phyloP scores from a whole-genome alignment of 768 basidiomycete species.

The Lactifluus rugatus region DNA sequence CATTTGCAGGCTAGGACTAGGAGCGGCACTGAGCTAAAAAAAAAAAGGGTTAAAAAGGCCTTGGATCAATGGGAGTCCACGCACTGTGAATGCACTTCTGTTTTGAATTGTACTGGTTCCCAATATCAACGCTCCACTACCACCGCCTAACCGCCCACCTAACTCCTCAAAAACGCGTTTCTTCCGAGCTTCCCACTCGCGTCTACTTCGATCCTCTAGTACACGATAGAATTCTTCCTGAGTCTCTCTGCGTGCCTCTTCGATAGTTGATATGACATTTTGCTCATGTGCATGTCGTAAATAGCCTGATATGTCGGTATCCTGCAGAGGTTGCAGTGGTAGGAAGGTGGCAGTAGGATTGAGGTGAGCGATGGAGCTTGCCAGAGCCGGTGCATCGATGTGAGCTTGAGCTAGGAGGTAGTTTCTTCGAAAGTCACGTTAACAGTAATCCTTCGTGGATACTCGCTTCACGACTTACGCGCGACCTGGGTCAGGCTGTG shows the following conservation, averaged over 20 bases:
- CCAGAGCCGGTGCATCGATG: slow-evolving; percentile 85
- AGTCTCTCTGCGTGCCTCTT: slow-evolving; percentile 78
- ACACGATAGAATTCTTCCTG: slow-evolving; percentile 78
- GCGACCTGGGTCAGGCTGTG: slow-evolving; percentile 58
- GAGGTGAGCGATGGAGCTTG: slow-evolving; percentile 71
- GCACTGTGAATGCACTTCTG: slow-evolving; percentile 45
- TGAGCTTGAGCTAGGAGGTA: slow-evolving; percentile 91
- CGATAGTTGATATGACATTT: slow-evolving; percentile 88
- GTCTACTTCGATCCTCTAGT: slow-evolving; percentile 61
- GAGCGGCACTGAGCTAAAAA: slow-evolving; percentile 35
- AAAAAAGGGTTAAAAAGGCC: slow-evolving; percentile 6
- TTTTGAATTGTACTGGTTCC: slow-evolving; percentile 54
- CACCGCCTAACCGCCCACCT: slow-evolving; percentile 53
- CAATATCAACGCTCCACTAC: slow-evolving; percentile 46
- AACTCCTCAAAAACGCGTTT: slow-evolving; percentile 84
- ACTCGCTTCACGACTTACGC: slow-evolving; percentile 39
- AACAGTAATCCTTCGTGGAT: slow-evolving; percentile 1
- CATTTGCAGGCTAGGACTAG: slow-evolving; percentile 64
- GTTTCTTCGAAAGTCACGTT: slow-evolving; percentile 40
- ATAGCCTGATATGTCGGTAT: slow-evolving; percentile 90
- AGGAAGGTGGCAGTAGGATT: slow-evolving; percentile 78
- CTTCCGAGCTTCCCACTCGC: slow-evolving; percentile 88
- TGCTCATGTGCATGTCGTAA: slow-evolving; percentile 93
- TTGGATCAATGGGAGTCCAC: slow-evolving; percentile 21
- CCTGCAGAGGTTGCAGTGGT: slow-evolving; percentile 85